phyloP scores from a whole-genome alignment of 2,329 filamentous ascomycete genomes.

The Blastomyces gilchristii region DNA sequence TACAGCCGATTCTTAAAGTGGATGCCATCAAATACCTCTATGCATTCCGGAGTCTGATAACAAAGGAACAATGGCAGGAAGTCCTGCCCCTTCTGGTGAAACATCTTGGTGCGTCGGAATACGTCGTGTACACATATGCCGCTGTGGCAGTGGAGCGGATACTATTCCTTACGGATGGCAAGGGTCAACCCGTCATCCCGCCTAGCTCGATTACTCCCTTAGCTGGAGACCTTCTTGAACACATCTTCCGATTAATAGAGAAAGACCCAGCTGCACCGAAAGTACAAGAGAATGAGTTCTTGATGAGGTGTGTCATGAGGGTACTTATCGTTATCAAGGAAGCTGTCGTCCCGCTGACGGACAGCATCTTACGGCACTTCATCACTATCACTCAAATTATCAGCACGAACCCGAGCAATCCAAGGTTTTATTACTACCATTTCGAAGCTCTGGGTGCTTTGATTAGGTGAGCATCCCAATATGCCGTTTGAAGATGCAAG shows the following conservation, averaged over 20 bases:
- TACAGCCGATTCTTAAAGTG: slow-evolving; percentile 83
- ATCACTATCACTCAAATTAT: slow-evolving; percentile 86
- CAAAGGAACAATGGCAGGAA: slow-evolving; percentile 80
- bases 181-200: slow-evolving; percentile 67
- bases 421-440: slow-evolving; percentile 95
- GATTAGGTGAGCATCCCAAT: slow-evolving; percentile 47
- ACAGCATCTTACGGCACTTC: slow-evolving; percentile 71
- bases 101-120: slow-evolving; percentile 80
- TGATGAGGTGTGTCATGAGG: slow-evolving; percentile 98
- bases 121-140: slow-evolving; percentile 95
- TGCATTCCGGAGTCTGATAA: slow-evolving; percentile 89
- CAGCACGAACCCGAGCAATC: slow-evolving; percentile 90
- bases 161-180: slow-evolving; percentile 68
- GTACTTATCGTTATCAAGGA: slow-evolving; percentile 91
- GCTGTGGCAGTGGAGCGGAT: slow-evolving; percentile 93
- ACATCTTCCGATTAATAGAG: slow-evolving; percentile 85
- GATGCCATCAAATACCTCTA: slow-evolving; percentile 98
- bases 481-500: neutral
- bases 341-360: slow-evolving; percentile 60
- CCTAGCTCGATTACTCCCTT: slow-evolving; percentile 68
- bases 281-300: slow-evolving; percentile 95
- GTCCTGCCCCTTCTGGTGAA: slow-evolving; percentile 85
- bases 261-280: slow-evolving; percentile 77
- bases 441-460: slow-evolving; percentile 91
- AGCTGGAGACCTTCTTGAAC: slow-evolving; percentile 74